Evolutionary conservation across 352 stramenopile species (phyloP).

Genomic region (Globisporangium splendens): DNA sequence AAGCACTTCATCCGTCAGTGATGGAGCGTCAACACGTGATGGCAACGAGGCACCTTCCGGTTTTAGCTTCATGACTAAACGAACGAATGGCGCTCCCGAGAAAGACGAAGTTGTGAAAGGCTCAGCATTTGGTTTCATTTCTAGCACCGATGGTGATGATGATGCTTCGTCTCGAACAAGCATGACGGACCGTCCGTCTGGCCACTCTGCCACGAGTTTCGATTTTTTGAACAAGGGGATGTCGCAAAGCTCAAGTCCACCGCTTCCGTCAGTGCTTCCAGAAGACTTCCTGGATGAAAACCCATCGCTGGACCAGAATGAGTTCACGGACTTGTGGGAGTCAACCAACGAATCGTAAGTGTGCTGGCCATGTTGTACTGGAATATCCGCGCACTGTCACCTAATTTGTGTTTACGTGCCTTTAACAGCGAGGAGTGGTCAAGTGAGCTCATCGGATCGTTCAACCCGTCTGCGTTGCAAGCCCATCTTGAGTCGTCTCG

Average conservation of each 20-base stretch:
- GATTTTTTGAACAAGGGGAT: constrained; percentile 33
- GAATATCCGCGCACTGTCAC: not conserved
- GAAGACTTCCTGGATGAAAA: constrained; percentile 64
- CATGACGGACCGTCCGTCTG: constrained; percentile 41
- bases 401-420: constrained; percentile 13
- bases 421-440: constrained; percentile 67
- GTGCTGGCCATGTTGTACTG: constrained; percentile 10
- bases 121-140: constrained; percentile 84
- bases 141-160: constrained; percentile 32
- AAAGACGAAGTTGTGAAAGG: constrained; percentile 11
- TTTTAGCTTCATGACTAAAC: constrained; percentile 48
- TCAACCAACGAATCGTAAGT: constrained; percentile 71
- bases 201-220: constrained; percentile 29
- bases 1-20: constrained; percentile 19
- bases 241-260: constrained; percentile 13
- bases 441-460: constrained; percentile 46
- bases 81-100: constrained; percentile 5
- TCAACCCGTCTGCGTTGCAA: constrained; percentile 57
- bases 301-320: constrained; percentile 35
- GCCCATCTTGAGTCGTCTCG: constrained; percentile 57
- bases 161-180: constrained; percentile 43
- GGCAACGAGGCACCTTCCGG: constrained; percentile 22
- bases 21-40: constrained; percentile 18
- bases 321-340: constrained; percentile 79
- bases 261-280: constrained; percentile 28